These are phyloP conservation scores for Bassia scoparia DNA, from an alignment of 148 eudicot species.

Conservation along the genomic window DNA sequence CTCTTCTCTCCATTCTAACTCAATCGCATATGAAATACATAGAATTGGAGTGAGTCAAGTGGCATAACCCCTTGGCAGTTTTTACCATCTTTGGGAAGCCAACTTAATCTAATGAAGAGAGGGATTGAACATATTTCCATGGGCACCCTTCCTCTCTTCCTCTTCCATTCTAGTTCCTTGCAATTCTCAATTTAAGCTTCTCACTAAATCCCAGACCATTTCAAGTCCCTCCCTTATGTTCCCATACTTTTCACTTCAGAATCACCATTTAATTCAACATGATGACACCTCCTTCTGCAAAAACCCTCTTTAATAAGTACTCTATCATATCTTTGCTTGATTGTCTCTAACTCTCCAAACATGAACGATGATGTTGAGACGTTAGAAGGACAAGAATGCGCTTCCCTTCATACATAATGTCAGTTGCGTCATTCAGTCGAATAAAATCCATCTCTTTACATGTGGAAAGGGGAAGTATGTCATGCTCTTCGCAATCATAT, in stretches of 20 bases:
- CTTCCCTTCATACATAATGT: slow-evolving; percentile 5
- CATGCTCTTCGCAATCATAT: neutral
- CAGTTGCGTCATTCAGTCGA: neutral
- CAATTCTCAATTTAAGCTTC: too few species aligned
- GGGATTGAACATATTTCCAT: neutral
- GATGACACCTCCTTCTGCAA: neutral
- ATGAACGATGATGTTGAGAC: neutral
- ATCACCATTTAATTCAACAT: neutral
- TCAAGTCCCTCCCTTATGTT: neutral
- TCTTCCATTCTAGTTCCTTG: neutral
- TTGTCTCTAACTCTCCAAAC: neutral
- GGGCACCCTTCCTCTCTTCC: too few species aligned
- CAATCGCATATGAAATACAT: too few species aligned
- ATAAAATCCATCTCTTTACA: neutral
- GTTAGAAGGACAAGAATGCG: neutral
- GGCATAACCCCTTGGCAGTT: neutral
- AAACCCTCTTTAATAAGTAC: neutral
- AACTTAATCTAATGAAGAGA: neutral
- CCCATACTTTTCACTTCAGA: neutral
- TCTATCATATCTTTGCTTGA: neutral
- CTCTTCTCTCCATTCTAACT: too few species aligned
- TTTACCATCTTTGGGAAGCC: neutral
- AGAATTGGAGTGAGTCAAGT: slow-evolving; percentile 10
- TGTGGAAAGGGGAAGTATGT: slow-evolving; percentile 2
- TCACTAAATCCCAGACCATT: neutral